Evolutionary conservation across 1,284 basidiomycete species (phyloP).

Genomic region (Leccinum solheimii): DNA sequence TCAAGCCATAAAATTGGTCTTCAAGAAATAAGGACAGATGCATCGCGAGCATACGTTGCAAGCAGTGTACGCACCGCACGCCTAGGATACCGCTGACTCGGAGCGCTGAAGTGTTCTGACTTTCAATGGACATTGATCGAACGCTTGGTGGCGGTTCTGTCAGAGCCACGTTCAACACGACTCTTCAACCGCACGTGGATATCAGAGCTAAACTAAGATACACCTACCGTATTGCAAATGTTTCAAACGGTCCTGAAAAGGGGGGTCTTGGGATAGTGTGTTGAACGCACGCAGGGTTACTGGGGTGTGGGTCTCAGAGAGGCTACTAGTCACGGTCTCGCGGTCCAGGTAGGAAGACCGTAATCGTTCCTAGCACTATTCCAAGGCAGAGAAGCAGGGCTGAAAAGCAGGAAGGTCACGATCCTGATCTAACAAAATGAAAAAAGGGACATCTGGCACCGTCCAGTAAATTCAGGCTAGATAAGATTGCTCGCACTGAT

Average conservation of each 20-base stretch:
- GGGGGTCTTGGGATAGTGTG: too few species aligned
- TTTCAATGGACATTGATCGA: background rate
- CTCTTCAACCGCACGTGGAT: background rate
- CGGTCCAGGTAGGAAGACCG: too few species aligned
- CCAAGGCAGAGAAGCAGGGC: background rate
- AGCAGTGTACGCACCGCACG: too few species aligned
- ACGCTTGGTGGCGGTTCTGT: background rate
- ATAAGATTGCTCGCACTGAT: background rate
- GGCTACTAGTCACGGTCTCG: background rate
- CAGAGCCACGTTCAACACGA: background rate
- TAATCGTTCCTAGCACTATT: background rate
- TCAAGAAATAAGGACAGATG: too few species aligned
- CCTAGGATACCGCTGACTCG: background rate
- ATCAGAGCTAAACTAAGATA: too few species aligned
- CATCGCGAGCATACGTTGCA: too few species aligned
- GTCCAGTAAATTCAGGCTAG: background rate
- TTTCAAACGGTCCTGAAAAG: background rate
- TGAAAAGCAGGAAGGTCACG: too few species aligned
- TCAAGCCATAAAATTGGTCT: too few species aligned
- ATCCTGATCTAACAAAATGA: background rate
- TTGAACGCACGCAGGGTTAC: background rate
- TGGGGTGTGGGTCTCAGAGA: background rate
- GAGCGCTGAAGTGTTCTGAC: background rate
- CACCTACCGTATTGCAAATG: background rate
- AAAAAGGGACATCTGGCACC: background rate